Evolutionary conservation across 805 yeast species (phyloP).

Genomic region (Pichia nanzhaoensis): DNA sequence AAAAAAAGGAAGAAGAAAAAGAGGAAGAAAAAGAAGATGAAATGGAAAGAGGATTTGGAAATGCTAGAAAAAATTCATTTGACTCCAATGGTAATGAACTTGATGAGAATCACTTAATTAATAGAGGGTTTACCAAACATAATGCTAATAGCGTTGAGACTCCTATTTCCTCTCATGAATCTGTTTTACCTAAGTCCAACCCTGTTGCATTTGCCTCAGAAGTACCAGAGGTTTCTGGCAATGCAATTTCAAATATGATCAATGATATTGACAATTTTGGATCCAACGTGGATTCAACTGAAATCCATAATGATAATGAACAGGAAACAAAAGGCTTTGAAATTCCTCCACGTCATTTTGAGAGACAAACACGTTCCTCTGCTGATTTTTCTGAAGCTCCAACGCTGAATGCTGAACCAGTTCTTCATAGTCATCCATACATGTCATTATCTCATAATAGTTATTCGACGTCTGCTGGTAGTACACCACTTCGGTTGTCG

Average conservation of each 20-base stretch:
- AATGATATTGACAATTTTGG: conserved; percentile 5
- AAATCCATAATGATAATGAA: not conserved
- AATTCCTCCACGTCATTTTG: conserved; percentile 9
- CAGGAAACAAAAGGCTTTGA: not conserved
- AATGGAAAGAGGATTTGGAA: not conserved
- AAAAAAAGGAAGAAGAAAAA: too few species aligned
- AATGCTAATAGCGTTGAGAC: conserved; percentile 18
- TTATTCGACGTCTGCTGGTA: conserved; percentile 1
- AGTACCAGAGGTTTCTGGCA: not conserved
- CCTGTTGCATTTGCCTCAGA: not conserved
- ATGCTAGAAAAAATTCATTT: not conserved
- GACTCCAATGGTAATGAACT: not conserved
- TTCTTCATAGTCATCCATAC: not conserved
- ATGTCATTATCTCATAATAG: conserved; percentile 3
- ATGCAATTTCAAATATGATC: conserved; percentile 1
- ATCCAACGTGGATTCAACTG: not conserved
- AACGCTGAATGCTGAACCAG: not conserved
- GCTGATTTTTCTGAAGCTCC: not conserved
- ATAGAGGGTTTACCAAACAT: conserved; percentile 18
- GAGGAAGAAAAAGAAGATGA: not conserved
- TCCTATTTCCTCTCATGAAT: conserved; percentile 12
- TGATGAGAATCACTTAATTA: conserved; percentile 1
- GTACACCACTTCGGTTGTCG: not conserved
- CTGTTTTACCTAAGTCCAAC: not conserved
- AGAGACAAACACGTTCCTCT: not conserved